Conservation (phyloP, 78 protist species). For the Anaeramoeba flamelloides region DNA sequence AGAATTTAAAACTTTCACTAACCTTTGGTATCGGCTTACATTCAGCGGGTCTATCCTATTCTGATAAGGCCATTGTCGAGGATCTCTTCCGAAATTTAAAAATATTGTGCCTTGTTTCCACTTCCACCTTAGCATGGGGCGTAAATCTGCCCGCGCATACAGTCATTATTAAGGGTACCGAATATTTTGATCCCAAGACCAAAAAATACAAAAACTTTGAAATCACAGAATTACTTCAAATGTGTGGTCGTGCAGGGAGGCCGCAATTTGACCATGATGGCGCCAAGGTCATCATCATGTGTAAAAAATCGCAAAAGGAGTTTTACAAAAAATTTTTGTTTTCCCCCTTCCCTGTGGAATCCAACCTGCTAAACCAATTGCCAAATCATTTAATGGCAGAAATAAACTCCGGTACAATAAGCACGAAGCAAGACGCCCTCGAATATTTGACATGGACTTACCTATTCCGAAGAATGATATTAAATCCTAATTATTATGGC, state of each 20-base stretch:
- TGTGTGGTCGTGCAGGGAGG: conserved; percentile 99
- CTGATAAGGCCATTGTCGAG: conserved; percentile 43
- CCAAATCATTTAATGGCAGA: conserved; percentile 90
- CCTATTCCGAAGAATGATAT: conserved; percentile 68
- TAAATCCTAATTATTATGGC: conserved; percentile 85
- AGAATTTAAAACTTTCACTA: conserved; percentile 48
- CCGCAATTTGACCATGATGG: conserved; percentile 82
- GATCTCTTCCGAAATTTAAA: conserved; percentile 37
- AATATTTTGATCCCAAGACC: conserved; percentile 59
- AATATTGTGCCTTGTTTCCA: conserved; percentile 78
- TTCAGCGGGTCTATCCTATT: conserved; percentile 85
- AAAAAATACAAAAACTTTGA: conserved; percentile 72
- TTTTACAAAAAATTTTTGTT: conserved; percentile 86
- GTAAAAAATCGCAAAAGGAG: conserved; percentile 72
- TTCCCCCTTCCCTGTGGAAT: conserved; percentile 97
- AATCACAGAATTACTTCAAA: conserved; percentile 93
- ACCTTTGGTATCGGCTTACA: conserved; percentile 94
- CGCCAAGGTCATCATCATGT: conserved; percentile 55
- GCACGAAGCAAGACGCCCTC: conserved; percentile 42
- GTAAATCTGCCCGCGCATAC: conserved; percentile 96
- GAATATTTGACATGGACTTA: conserved; percentile 93
- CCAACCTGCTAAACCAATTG: conserved; percentile 47
- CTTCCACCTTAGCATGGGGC: conserved; percentile 98
- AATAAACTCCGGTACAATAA: conserved; percentile 35
- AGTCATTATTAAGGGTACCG: conserved; percentile 93